Evolutionary conservation across 2,329 filamentous ascomycete genomes (phyloP).

Genomic region (Claviceps pazoutovae): DNA sequence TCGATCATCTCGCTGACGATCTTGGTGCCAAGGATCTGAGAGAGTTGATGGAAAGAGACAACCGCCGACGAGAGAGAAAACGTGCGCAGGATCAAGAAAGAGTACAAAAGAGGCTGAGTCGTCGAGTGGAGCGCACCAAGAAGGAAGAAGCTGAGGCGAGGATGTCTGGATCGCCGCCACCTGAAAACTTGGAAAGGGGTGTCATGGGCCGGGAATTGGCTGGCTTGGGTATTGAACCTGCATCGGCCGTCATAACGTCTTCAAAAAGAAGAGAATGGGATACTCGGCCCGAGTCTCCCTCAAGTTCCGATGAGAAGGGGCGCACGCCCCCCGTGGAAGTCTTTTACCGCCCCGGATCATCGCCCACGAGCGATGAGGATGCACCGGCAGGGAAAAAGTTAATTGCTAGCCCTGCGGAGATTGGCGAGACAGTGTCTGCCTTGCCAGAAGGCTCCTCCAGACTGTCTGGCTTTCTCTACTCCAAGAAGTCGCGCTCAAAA

Average conservation of each 20-base stretch:
- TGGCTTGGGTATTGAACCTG: constrained; percentile 42
- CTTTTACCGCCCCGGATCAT: constrained; percentile 18
- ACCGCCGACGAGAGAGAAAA: constrained; percentile 64
- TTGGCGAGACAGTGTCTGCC: constrained; percentile 11
- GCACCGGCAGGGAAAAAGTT: background rate
- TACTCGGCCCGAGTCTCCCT: constrained; percentile 11
- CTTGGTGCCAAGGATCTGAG: constrained; percentile 73
- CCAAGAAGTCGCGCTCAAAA: constrained; percentile 34
- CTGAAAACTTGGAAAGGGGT: constrained; percentile 44
- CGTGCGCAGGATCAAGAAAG: constrained; percentile 53
- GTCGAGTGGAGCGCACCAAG: constrained; percentile 52
- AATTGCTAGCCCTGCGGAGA: background rate
- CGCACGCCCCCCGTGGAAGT: constrained; percentile 13
- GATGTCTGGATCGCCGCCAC: constrained; percentile 35
- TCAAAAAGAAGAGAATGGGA: constrained; percentile 30
- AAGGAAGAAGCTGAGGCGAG: constrained; percentile 42
- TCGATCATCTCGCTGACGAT: constrained; percentile 67
- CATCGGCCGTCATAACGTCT: constrained; percentile 41
- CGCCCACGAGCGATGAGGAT: constrained; percentile 6
- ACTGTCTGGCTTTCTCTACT: constrained; percentile 27
- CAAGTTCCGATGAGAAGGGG: constrained; percentile 10
- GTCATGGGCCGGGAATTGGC: constrained; percentile 44
- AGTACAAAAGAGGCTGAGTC: constrained; percentile 48
- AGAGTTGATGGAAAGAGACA: constrained; percentile 81
- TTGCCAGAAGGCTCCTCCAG: constrained; percentile 14